A percentile compares a stretch with the other conserved stretches of the same genome.
Conservation (phyloP, 1,139 yeast species). For the Diutina mesorugosa region DNA sequence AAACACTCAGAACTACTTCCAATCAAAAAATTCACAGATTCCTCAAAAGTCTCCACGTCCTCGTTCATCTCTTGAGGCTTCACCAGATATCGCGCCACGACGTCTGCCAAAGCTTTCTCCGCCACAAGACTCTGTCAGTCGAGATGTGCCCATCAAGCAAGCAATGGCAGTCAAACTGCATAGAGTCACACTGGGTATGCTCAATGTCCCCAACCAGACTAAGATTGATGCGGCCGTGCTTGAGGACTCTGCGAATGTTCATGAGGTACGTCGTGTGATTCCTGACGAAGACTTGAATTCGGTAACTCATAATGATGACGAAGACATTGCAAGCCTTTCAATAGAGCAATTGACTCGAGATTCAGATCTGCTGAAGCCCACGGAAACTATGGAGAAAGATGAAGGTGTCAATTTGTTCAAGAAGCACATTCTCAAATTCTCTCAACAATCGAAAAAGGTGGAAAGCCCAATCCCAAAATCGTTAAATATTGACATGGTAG, state of each 20-base stretch:
- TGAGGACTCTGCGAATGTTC: neutral
- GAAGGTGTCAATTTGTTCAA: neutral
- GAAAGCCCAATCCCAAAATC: neutral
- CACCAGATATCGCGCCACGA: neutral
- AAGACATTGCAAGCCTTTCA: neutral
- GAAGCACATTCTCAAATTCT: neutral
- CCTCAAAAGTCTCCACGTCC: conserved; percentile 1
- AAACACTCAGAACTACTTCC: neutral
- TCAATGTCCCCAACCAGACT: neutral
- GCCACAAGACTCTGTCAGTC: neutral
- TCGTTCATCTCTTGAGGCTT: neutral
- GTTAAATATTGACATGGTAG: neutral
- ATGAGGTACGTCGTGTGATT: neutral
- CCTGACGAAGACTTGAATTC: neutral
- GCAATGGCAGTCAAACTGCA: neutral
- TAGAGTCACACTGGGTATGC: conserved; percentile 1
- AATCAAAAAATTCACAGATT: neutral
- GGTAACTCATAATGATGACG: neutral
- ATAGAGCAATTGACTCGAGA: neutral
- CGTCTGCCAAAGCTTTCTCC: conserved; percentile 1
- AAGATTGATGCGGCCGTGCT: neutral
- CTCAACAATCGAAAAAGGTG: neutral
- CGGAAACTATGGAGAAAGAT: neutral
- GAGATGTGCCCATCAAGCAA: neutral
- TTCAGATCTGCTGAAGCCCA: neutral